phyloP scores from a whole-genome alignment of 1,139 yeast genomes.

The Geotrichum aggregatum region DNA sequence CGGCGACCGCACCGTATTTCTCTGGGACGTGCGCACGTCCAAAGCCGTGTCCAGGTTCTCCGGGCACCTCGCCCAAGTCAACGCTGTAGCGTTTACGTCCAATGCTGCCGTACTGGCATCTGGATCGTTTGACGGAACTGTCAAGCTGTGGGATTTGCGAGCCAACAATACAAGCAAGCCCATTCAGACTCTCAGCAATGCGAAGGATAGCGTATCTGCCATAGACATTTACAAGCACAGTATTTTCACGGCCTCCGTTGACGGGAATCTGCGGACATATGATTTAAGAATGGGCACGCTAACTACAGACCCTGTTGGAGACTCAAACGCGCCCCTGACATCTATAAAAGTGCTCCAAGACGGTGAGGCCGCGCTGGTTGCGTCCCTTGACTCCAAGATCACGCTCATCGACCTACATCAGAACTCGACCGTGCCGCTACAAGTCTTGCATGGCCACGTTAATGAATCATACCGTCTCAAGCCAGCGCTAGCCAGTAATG shows the following conservation, averaged over 20 bases:
- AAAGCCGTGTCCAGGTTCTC: constrained; percentile 30
- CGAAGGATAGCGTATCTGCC: constrained; percentile 37
- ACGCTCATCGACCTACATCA: constrained; percentile 30
- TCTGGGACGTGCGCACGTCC: constrained; percentile 39
- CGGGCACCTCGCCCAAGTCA: constrained; percentile 37
- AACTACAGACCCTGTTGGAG: constrained; percentile 32
- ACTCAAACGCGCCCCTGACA: constrained; percentile 31
- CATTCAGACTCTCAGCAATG: constrained; percentile 37
- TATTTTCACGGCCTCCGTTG: constrained; percentile 39
- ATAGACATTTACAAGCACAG: constrained; percentile 29
- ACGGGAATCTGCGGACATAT: constrained; percentile 37
- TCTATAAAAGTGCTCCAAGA: constrained; percentile 26
- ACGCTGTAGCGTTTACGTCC: constrained; percentile 32
- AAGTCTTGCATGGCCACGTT: constrained; percentile 33
- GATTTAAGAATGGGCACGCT: constrained; percentile 37
- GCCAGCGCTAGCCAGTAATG: constrained; percentile 42
- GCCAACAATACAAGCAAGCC: constrained; percentile 29
- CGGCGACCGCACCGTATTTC: constrained; percentile 37
- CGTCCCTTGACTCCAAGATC: constrained; percentile 33
- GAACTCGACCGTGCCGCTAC: constrained; percentile 30
- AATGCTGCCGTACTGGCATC: constrained; percentile 32
- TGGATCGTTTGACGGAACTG: constrained; percentile 38
- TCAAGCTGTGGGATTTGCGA: constrained; percentile 39
- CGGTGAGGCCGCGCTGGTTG: constrained; percentile 29
- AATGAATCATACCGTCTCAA: constrained; percentile 32